Base-by-base conservation (phyloP, 129 eudicot species). In the Artemisia argyi region DNA sequence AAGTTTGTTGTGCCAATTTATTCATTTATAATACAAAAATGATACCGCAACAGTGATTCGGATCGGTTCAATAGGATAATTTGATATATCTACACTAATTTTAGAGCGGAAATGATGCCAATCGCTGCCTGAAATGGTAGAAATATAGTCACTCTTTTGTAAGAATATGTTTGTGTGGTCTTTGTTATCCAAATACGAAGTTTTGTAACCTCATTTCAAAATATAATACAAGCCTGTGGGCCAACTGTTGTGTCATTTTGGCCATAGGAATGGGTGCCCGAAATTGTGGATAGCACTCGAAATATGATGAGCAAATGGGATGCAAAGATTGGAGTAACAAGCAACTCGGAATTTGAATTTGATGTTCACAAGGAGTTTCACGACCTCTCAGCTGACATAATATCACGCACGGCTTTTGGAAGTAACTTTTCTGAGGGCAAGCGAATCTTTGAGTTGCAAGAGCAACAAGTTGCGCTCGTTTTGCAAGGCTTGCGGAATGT, bases 371-470 rank as follows among this genome's bases (percentile, higher is more conserved):
- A 75, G 47, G 89, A 92, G 58, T 74, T 89, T 76, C 91, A 89
- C 61, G 56, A 79, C 9, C 88, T 92, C 22, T 89, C 96, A 0
- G 98, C 92, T 1, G 96, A 92, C 64, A 78, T 92, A 44, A 89
- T 92, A 71, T 92, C 98, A 4, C 68, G 85, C 19, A 92, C 95
- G 3, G 96, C 95, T 39, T 92, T 92, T 5, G 98, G 98, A 35
- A 92, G 98, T 82, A 85, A 80, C 68, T 89, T 81, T 61, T 82
- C 76, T 6, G 88, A 89, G 72, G 98, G 98, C 44, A 89, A 83
- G 24, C 88, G 75, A 11, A 89, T 92, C 26, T 89, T 92, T 51
- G 85, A 87, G 61, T 79, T 89, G 49, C 96, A 89, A 82, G 91
- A 89, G 77, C 91, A 73, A 42, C 98, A 89, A 84, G 76, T 50